Evolutionary conservation across 306 rosid species (phyloP).

Genomic region (Aeschynomene evenia): DNA sequence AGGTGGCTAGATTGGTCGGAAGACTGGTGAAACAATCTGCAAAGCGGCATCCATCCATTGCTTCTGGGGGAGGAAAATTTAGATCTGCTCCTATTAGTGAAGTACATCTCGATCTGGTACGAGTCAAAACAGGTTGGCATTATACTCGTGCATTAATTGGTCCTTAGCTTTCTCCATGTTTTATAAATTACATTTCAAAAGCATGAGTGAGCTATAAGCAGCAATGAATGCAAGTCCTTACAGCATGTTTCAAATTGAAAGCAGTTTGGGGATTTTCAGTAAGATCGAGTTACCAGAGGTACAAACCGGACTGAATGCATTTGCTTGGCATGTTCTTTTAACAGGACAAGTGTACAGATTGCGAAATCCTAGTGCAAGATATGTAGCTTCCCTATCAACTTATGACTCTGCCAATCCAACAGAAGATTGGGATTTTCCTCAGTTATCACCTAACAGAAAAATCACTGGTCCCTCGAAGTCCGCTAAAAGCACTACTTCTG

Average conservation of each 20-base stretch:
- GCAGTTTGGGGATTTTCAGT: constrained; percentile 1
- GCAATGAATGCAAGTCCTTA: constrained; percentile 3
- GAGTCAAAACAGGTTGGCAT: constrained; percentile 83
- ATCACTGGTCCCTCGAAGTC: constrained; percentile 18
- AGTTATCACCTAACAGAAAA: constrained; percentile 44
- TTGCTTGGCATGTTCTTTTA: constrained; percentile 29
- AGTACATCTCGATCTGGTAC: constrained; percentile 80
- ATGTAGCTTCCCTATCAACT: constrained; percentile 58
- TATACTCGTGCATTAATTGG: constrained; percentile 22
- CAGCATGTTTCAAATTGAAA: background rate
- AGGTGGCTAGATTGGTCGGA: constrained; percentile 59
- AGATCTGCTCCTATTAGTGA: constrained; percentile 81
- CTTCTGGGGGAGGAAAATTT: constrained; percentile 59
- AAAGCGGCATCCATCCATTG: constrained; percentile 77
- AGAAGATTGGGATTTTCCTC: constrained; percentile 80
- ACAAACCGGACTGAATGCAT: constrained; percentile 13
- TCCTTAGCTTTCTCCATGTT: background rate
- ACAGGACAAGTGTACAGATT: constrained; percentile 76
- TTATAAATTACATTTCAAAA: constrained; percentile 20
- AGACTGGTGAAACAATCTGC: constrained; percentile 63
- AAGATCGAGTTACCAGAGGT: background rate
- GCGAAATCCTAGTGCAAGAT: constrained; percentile 67
- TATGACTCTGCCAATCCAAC: constrained; percentile 87
- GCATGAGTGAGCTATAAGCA: constrained; percentile 11
- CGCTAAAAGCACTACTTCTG: constrained; percentile 29